Conservation (phyloP, 2,329 filamentous ascomycete genomes). For the Ilyonectria destructans region DNA sequence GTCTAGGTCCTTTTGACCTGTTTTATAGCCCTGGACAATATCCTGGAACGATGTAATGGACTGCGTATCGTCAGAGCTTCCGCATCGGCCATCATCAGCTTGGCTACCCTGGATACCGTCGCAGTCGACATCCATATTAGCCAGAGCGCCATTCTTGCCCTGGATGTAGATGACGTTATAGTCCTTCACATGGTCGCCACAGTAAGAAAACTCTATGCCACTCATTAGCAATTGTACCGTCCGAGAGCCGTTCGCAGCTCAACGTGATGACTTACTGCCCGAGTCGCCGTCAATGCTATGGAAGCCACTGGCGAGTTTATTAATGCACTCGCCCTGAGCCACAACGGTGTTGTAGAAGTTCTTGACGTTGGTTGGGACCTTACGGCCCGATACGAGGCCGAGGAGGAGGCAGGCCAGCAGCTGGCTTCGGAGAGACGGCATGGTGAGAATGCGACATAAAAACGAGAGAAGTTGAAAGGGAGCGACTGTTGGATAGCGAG, state of each 20-base stretch:
- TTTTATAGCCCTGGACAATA: slow-evolving; percentile 56
- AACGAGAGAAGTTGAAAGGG: not conserved
- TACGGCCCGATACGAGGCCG: slow-evolving; percentile 45
- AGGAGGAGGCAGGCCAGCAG: slow-evolving; percentile 42
- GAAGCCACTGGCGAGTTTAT: slow-evolving; percentile 58
- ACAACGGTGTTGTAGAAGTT: slow-evolving; percentile 60
- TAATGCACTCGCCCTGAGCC: slow-evolving; percentile 56
- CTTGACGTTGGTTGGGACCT: slow-evolving; percentile 60
- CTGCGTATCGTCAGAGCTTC: slow-evolving; percentile 61
- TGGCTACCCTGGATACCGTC: slow-evolving; percentile 65
- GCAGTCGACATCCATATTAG: slow-evolving; percentile 73
- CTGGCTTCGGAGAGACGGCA: slow-evolving; percentile 38
- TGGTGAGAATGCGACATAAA: slow-evolving; percentile 2
- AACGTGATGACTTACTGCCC: slow-evolving; percentile 52
- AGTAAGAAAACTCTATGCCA: slow-evolving; percentile 59
- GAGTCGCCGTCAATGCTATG: slow-evolving; percentile 57
- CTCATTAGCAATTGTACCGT: not conserved
- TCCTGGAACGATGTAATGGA: slow-evolving; percentile 64
- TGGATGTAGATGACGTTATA: slow-evolving; percentile 66
- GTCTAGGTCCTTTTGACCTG: slow-evolving; percentile 60
- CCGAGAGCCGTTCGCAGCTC: not conserved
- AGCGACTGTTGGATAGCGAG: not conserved
- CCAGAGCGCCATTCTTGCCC: slow-evolving; percentile 58
- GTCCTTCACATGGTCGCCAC: slow-evolving; percentile 60
- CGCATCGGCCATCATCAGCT: slow-evolving; percentile 62